Percentiles rank a stretch among this genome's conserved stretches.
Evolutionary conservation across 139 green algal species (phyloP).

Genomic region (Haematococcus lacustris): DNA sequence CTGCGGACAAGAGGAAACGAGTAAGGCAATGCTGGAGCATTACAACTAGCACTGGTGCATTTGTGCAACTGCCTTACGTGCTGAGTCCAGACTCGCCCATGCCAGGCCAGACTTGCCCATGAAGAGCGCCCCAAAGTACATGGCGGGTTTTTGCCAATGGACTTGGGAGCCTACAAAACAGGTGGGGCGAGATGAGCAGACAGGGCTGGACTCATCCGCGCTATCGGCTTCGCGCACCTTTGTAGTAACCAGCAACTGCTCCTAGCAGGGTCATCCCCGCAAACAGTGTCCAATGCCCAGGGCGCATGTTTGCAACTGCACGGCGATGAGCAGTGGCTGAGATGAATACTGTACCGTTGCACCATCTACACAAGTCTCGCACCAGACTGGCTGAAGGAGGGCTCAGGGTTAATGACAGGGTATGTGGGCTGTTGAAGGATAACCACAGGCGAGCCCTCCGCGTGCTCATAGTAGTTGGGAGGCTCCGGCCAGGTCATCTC

Average conservation of each 20-base stretch:
- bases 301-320: conserved; percentile 36
- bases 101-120: conserved; percentile 24
- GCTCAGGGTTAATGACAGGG: conserved; percentile 34
- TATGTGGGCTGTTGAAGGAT: conserved; percentile 25
- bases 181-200: neutral
- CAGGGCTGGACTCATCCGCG: neutral
- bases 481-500: conserved; percentile 30
- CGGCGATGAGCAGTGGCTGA: neutral
- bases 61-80: conserved; percentile 10
- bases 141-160: conserved; percentile 25
- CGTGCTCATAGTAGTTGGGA: conserved; percentile 35
- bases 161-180: conserved; percentile 13
- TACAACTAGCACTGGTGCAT: neutral
- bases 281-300: conserved; percentile 17
- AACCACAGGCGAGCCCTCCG: conserved; percentile 31
- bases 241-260: conserved; percentile 25
- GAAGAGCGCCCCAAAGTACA: conserved; percentile 17
- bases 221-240: conserved; percentile 1
- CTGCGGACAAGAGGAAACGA: conserved; percentile 10
- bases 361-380: neutral
- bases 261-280: conserved; percentile 21
- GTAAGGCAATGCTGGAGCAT: neutral
- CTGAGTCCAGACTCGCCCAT: conserved; percentile 20
- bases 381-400: neutral
- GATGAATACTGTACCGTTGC: neutral